These are phyloP conservation scores for Amphibolis antarctica DNA, from an alignment of 106 monocot genomes.

Conservation along the genomic window DNA sequence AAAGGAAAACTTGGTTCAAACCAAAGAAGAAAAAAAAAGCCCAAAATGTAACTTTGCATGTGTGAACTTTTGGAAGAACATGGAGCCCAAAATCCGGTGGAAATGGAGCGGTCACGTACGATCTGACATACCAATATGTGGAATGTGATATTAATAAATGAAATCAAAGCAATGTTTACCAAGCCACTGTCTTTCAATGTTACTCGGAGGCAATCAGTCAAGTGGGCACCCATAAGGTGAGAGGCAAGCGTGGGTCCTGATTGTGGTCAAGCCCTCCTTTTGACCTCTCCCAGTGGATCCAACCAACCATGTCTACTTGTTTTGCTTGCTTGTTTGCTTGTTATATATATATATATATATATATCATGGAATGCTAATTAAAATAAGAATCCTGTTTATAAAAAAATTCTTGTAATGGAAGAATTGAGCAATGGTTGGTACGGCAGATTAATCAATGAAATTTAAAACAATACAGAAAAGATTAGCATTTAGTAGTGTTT, in stretches of 20 bases:
- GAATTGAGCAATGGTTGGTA: too few species aligned
- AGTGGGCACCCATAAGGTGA: slow-evolving; percentile 4
- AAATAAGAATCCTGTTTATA: too few species aligned
- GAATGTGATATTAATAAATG: not conserved
- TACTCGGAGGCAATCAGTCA: slow-evolving; percentile 3
- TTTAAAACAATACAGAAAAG: too few species aligned
- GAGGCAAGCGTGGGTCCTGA: not conserved
- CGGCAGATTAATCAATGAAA: too few species aligned
- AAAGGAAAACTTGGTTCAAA: too few species aligned
- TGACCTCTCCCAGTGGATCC: not conserved
- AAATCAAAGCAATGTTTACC: not conserved
- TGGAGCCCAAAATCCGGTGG: not conserved
- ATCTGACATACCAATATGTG: not conserved
- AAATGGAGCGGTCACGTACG: not conserved
- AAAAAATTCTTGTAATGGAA: too few species aligned
- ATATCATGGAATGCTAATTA: not conserved
- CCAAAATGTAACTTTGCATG: too few species aligned
- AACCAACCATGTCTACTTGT: too few species aligned
- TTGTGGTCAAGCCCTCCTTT: not conserved
- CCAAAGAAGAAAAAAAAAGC: too few species aligned
- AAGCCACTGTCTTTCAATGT: slow-evolving; percentile 4
- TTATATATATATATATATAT: not conserved
- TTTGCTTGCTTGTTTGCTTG: slow-evolving; percentile 4
- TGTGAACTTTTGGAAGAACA: too few species aligned
- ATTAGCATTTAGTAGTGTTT: too few species aligned